Conservation (phyloP, 495 filamentous ascomycete genomes). For the Podospora sp. region DNA sequence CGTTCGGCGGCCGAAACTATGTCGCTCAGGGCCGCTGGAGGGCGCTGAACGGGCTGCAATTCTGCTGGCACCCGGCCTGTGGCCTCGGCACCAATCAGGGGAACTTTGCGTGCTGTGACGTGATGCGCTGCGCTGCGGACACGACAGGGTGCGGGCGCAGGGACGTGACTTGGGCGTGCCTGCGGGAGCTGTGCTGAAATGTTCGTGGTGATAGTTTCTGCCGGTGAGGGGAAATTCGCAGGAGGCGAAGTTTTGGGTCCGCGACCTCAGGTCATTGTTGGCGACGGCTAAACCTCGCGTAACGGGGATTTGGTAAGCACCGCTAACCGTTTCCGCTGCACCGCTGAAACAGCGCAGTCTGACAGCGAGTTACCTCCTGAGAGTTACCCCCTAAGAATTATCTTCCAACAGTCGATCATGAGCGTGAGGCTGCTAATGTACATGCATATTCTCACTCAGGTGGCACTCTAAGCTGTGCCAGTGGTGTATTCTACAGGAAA, state of each 20-base stretch:
- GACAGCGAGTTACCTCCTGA: too few relatives aligned
- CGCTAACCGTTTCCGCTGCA: constrained; percentile 9
- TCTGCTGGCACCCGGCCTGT: constrained; percentile 7
- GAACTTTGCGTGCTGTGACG: constrained; percentile 16
- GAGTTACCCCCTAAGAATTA: too few relatives aligned
- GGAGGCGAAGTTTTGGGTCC: constrained; percentile 32
- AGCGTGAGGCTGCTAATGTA: neutral
- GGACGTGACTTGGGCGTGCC: constrained; percentile 27
- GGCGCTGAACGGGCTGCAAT: neutral
- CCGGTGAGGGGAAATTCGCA: constrained; percentile 33
- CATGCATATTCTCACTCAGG: neutral
- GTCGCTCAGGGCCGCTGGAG: neutral
- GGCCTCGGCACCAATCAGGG: constrained; percentile 26
- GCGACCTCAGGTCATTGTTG: constrained; percentile 23
- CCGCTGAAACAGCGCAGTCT: too few relatives aligned
- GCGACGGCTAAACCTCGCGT: neutral
- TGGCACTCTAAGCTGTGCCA: neutral
- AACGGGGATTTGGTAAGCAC: neutral
- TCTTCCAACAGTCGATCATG: too few relatives aligned
- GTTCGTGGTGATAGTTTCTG: constrained; percentile 44
- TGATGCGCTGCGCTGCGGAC: constrained; percentile 19
- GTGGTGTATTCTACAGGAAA: neutral
- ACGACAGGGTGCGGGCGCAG: constrained; percentile 12
- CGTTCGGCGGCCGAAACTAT: neutral
- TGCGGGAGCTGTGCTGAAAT: constrained; percentile 43